Evolutionary conservation across 495 filamentous ascomycete genomes (phyloP), one percentile per base, ranked within the genome.

Genomic region (Niebla homalea): DNA sequence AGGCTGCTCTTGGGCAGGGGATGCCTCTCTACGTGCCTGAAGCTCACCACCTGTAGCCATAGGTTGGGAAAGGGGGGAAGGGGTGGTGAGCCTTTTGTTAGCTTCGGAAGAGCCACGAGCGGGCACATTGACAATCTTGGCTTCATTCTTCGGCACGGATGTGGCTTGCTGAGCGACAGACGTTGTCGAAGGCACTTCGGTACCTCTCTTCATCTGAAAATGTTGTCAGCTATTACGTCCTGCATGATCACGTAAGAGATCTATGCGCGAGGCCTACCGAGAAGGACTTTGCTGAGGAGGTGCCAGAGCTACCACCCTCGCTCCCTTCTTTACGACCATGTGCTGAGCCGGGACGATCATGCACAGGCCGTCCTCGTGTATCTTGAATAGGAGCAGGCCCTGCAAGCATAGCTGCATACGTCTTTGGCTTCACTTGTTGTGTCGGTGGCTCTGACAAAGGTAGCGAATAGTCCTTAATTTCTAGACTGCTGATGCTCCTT

Each of bases 41-140:
- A 61, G 64, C 52, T 66, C 71, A 49, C 64, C 61, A 52, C 63
- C 77, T 71, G 81, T 79, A 23, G 74, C 73, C 48, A 84, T 72
- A 52, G 89, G 88, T 64, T 87, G 83, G 0, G 92, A 96, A 32
- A 96, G 74, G 22, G 92, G 90, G 29, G 93, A 96, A 1, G 89
- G 86, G 60, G 77, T 86, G 57, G 68, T 73, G 37, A 77, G 63
- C 62, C 86, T 81, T 66, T 88, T 87, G 49, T 62, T 73, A 46
- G 78, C 69, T 67, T 93, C 85, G 48, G 85, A 87, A 19, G 80
- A 80, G 50, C 71, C 78, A 60, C 83, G 72, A 42, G 83, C 74
- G 41, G 81, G 81, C 20, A 86, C 75, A 56, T 71, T 81, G 53
- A 84, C 72, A 45, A 67, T 64, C 58, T 75, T 78, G 25, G 74